Base-by-base conservation (phyloP, 2,329 filamentous ascomycete genomes). In the Cladosporium sp. region DNA sequence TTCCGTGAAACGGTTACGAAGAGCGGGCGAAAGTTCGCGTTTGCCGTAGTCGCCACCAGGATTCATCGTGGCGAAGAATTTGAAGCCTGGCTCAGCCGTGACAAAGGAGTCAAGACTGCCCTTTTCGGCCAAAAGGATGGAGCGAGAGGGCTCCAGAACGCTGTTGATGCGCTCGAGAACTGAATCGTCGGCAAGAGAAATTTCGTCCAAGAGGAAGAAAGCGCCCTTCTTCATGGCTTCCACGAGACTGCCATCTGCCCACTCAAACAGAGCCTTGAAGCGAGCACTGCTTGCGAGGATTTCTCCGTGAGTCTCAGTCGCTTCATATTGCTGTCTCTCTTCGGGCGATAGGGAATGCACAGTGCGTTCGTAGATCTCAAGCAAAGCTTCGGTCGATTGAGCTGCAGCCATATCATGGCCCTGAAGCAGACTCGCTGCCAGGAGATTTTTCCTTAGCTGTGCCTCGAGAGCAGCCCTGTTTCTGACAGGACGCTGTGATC, bases 11-110 rank as follows among this genome's bases (percentile, higher is more conserved):
- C 93, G 88, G 66, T 99, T 99, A 40, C 93, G 82, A 53, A 99
- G 74, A 12, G 93, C 95, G 3, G 93, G 93, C 1, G 93, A 99
- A 11, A 99, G 79, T 68, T 99, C 93, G 60, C 92, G 89, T 73
- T 99, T 99, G 57, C 93, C 93, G 67, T 97, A 99, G 65, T 99
- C 93, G 40, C 95, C 93, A 44, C 95, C 95, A 7, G 93, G 93
- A 59, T 99, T 99, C 93, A 99, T 99, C 0, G 93, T 99, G 3
- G 93, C 92, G 53, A 99, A 82, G 69, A 99, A 96, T 63, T 99
- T 91, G 69, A 97, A 99, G 0, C 86, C 88, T 36, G 86, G 77
- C 9, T 77, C 70, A 5, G 87, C 93, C 34, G 80, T 80, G 20
- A 99, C 80, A 56, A 88, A 84, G 0, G 90, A 90, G 66, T 96